phyloP scores from a whole-genome alignment of 345 rosid genomes.

The Combretum micranthum region DNA sequence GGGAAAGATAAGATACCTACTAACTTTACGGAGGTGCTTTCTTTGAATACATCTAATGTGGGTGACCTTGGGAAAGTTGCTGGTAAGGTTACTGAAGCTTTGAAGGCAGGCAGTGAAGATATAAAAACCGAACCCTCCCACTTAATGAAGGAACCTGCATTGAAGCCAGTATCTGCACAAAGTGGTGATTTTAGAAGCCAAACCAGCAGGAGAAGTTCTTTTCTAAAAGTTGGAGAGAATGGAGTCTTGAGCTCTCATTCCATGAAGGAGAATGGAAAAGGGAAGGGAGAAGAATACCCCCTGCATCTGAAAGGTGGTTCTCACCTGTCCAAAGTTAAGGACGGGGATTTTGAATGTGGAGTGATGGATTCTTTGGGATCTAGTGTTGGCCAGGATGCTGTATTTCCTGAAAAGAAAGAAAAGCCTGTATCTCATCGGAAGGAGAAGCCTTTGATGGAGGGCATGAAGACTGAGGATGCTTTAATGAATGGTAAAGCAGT shows the following conservation, averaged over 20 bases:
- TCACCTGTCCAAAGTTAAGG: constrained; percentile 12
- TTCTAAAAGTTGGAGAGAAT: constrained; percentile 16
- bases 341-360: constrained; percentile 2
- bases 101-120: constrained; percentile 15
- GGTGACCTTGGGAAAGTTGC: constrained; percentile 13
- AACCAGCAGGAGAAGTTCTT: constrained; percentile 14
- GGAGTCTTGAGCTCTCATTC: constrained; percentile 1
- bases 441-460: constrained; percentile 15
- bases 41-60: constrained; percentile 9
- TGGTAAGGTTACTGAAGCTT: constrained; percentile 17
- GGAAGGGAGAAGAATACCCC: constrained; percentile 12
- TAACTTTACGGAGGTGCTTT: constrained; percentile 12
- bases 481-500: constrained; percentile 14
- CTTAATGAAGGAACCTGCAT: constrained; percentile 17
- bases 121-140: constrained; percentile 12
- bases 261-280: background rate
- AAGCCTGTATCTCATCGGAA: constrained; percentile 13
- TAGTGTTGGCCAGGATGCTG: constrained; percentile 16
- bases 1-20: constrained; percentile 14
- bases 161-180: constrained; percentile 21
- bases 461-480: constrained; percentile 21
- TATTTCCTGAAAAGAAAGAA: constrained; percentile 13
- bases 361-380: constrained; percentile 9
- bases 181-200: constrained; percentile 20
- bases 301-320: constrained; percentile 13